Evolutionary conservation across 129 eudicot genomes (phyloP), one percentile per base, ranked within the genome.

Genomic region (Kitagawia praeruptora): DNA sequence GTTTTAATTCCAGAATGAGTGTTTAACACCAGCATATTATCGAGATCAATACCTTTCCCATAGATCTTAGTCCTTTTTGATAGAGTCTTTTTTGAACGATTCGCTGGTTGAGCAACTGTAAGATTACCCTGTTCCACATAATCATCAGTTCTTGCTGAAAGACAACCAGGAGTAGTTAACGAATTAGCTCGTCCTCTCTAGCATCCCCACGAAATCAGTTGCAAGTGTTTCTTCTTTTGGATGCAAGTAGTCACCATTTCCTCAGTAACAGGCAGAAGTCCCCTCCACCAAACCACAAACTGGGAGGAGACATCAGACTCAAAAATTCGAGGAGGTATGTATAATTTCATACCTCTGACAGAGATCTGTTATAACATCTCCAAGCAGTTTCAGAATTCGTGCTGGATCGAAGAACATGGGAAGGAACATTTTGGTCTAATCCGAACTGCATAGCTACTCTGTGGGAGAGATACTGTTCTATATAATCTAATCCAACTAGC

Each of bases 211-310:
- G 45, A 44, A 66, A 2, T 41, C 75, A 70, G 28, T 64, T 45
- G 63, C 16, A 45, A 75, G 42, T 44, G n/a, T 25, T 37, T 25
- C 42, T 56, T 1, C 63, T 53, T 47, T n/a, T 42, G 51, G 76
- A 42, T 23, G 54, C 71, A 63, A 63, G 34, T 63, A 63, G 70
- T 63, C 71, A 42, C 38, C 63, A 41, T 64, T 46, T 3, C 70
- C 48, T 23, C 38, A 23, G 5, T 56, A 7, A 8, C 78, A 81
- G 80, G 16, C 18, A 75, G 9, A 53, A 40, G 54, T 3, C 70
- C 70, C 70, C 51, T 67, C 93, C 91, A 88, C 92, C 89, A 90
- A 16, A 75, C 48, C 81, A 70, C 54, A 79, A 88, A 90, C 53
- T 81, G 44, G 4, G 40, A 38, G 46, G 89, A 77, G 38, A 78